Conservation (phyloP, 495 filamentous ascomycete genomes). For the Podospora pseudopauciseta region DNA sequence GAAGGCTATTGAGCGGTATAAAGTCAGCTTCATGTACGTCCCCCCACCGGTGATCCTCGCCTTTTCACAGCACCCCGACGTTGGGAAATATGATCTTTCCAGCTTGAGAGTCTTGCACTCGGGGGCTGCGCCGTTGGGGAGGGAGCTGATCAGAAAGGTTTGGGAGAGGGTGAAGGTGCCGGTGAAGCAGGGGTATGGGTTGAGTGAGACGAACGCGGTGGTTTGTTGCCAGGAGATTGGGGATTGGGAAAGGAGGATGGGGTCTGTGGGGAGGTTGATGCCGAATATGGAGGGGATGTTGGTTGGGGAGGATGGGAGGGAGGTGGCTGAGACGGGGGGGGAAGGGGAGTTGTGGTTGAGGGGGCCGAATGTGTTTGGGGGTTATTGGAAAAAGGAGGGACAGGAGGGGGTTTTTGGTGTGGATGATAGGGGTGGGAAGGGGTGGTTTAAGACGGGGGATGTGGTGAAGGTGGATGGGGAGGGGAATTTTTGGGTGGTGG, state of each 20-base stretch:
- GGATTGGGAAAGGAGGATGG: constrained; percentile 73
- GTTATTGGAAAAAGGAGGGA: constrained; percentile 68
- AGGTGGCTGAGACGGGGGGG: constrained; percentile 50
- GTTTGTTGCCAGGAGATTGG: constrained; percentile 62
- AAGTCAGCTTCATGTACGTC: constrained; percentile 74
- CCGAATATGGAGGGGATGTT: constrained; percentile 83
- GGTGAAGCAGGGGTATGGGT: constrained; percentile 59
- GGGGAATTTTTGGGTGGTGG: constrained; percentile 61
- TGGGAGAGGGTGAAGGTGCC: constrained; percentile 70
- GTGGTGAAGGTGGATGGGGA: constrained; percentile 56
- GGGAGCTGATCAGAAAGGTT: constrained; percentile 75
- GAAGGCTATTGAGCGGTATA: constrained; percentile 65
- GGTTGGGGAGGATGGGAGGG: constrained; percentile 51
- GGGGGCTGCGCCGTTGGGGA: constrained; percentile 83
- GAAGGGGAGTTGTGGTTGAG: constrained; percentile 72
- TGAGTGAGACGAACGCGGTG: constrained; percentile 53
- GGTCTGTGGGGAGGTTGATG: constrained; percentile 74
- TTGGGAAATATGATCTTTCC: constrained; percentile 75
- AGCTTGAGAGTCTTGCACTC: constrained; percentile 80
- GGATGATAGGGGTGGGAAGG: constrained; percentile 42
- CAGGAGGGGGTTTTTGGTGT: constrained; percentile 58
- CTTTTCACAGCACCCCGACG: constrained; percentile 71
- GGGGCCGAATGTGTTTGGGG: constrained; percentile 72
- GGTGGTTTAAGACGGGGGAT: constrained; percentile 84
- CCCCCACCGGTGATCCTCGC: constrained; percentile 83